phyloP scores from a whole-genome alignment of 2,329 filamentous ascomycete species.

The Talaromyces sp. region DNA sequence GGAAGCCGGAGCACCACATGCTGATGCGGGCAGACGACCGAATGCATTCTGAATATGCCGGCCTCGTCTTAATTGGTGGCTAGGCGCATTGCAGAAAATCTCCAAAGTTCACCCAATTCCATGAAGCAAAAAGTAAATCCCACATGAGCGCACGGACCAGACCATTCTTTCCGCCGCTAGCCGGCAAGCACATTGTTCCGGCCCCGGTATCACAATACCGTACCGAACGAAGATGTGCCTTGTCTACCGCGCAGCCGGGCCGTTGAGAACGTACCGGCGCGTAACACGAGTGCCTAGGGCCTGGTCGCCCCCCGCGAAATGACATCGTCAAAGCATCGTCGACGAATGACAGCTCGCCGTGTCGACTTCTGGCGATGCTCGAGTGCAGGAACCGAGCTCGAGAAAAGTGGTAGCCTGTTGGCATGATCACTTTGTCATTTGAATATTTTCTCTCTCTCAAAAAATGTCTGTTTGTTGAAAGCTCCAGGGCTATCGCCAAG shows the following conservation, averaged over 20 bases:
- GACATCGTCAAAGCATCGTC: constrained; percentile 6
- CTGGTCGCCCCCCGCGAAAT: constrained; percentile 6
- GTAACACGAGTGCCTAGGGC: constrained; percentile 10
- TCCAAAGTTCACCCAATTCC: neutral
- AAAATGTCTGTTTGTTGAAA: neutral
- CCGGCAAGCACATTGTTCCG: neutral
- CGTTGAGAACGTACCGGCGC: neutral
- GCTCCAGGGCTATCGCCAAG: neutral
- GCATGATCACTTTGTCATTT: neutral
- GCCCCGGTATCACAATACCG: neutral
- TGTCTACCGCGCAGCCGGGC: neutral
- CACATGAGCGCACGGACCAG: neutral
- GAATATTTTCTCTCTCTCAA: neutral
- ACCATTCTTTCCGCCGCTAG: neutral
- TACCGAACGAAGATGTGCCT: neutral
- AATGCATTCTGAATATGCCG: constrained; percentile 27
- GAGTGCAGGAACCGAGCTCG: neutral
- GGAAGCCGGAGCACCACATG: constrained; percentile 38
- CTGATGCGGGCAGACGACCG: constrained; percentile 31
- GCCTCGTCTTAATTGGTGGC: neutral
- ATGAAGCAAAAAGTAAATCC: neutral
- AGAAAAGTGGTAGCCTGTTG: neutral
- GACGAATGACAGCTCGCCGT: neutral
- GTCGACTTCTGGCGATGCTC: neutral
- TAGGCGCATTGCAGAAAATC: neutral